Evolutionary conservation across 768 basidiomycete genomes (phyloP).

Genomic region (Lactarius sanguifluus): DNA sequence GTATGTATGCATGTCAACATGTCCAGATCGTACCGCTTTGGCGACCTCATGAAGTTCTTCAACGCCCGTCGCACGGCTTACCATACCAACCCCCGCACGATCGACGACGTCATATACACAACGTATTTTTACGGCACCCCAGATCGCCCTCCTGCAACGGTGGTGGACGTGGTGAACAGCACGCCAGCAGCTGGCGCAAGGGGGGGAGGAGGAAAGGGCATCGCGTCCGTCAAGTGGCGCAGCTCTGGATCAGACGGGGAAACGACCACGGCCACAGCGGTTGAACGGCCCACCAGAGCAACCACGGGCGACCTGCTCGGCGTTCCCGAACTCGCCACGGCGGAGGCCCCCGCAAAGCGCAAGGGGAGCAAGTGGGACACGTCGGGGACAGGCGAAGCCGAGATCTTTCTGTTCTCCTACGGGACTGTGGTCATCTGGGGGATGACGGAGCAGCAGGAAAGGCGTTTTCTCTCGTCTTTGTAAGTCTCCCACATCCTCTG

Average conservation of each 20-base stretch:
- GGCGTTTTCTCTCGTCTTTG: conserved; percentile 87
- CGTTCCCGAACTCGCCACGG: conserved; percentile 56
- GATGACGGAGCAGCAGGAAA: conserved; percentile 93
- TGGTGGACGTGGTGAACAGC: conserved; percentile 24
- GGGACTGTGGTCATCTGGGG: conserved; percentile 98
- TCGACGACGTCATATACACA: conserved; percentile 93
- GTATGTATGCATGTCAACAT: background rate
- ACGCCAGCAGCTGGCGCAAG: conserved; percentile 25
- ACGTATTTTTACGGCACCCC: conserved; percentile 77
- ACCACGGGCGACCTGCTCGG: conserved; percentile 72
- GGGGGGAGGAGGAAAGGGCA: background rate
- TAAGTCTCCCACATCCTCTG: conserved; percentile 42
- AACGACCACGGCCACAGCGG: conserved; percentile 26
- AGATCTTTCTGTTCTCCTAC: conserved; percentile 92
- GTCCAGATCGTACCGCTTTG: conserved; percentile 81
- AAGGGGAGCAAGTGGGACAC: conserved; percentile 63
- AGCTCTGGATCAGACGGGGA: conserved; percentile 31
- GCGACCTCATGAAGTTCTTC: conserved; percentile 86
- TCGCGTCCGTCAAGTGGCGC: conserved; percentile 33
- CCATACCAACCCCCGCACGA: conserved; percentile 80
- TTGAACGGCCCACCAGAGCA: conserved; percentile 27
- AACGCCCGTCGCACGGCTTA: conserved; percentile 80
- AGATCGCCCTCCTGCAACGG: conserved; percentile 24
- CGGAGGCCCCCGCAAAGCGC: conserved; percentile 42
- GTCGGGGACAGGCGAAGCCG: conserved; percentile 61